Base-by-base conservation (phyloP, 192 early-diverging fungal species). In the Entomortierella lignicola region DNA sequence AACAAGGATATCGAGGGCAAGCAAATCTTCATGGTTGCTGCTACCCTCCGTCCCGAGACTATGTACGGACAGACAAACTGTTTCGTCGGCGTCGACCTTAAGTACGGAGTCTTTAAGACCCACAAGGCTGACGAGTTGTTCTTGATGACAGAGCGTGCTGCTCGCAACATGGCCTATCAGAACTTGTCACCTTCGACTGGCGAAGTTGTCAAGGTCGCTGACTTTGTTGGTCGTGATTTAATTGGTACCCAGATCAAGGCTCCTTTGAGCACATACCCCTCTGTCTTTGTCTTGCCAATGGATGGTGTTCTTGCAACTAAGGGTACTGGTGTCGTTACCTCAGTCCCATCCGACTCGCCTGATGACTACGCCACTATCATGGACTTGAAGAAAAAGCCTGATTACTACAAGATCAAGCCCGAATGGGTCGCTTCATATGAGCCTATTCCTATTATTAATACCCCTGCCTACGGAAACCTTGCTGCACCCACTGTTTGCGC, bases 31-130 rank as follows among this genome's bases (percentile, higher is more conserved):
- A 82, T 98, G 63, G 95, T 98, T 17, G 97, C 98, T 23, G 98
- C 94, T 52, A 99, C 98, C 56, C 85, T 98, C 57, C 89, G 96
- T 31, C 98, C 98, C 4, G 98, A 99, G 85, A 99, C 98, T 74
- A 99, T 99, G 97, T 84, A 98, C 75, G 98, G 96, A 62, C 96
- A 98, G 83, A 99, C 96, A 62, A 98, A 98, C 85, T 98, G 97
- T 83, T 98, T 92, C 77, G 96, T 98, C 29, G 96, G 96, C 59
- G 88, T 91, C n/a, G 91, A 93, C 34, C 85, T 99, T 64, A 91
- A 89, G 47, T 99, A 99, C 72, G 96, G 96, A 34, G 85, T 99
- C 68, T 98, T 87, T 83, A 72, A 91, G 73, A 92, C 91, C 30
- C 85, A 90, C 61, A 90, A 92, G 20, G 81, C 85, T 37, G 95